Evolutionary conservation across 495 filamentous ascomycete species (phyloP).

Genomic region (Xylaria palmicola): DNA sequence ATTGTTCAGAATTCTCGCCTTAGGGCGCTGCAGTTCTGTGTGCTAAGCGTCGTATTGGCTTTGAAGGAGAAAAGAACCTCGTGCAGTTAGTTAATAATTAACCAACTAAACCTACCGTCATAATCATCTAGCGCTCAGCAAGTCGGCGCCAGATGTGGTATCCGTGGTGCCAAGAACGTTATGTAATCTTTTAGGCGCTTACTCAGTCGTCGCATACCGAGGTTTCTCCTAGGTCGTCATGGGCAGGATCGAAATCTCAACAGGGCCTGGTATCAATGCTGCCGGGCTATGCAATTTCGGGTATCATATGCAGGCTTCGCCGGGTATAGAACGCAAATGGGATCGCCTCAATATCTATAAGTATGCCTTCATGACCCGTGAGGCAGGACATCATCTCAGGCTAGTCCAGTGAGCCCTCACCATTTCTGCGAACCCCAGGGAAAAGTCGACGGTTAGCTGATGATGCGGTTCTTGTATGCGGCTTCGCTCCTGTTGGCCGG

Average conservation of each 20-base stretch:
- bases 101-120: no score
- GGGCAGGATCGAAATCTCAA: neutral
- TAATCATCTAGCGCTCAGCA: no score
- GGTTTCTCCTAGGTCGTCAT: neutral
- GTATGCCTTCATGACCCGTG: neutral
- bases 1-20: neutral
- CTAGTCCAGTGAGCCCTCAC: neutral
- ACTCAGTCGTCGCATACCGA: neutral
- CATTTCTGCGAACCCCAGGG: neutral
- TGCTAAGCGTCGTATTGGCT: no score
- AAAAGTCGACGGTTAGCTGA: neutral
- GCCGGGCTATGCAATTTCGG: neutral
- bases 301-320: neutral
- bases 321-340: neutral
- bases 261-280: neutral
- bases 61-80: no score
- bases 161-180: neutral
- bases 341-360: neutral
- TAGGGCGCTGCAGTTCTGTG: no score
- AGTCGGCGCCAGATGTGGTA: neutral
- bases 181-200: neutral
- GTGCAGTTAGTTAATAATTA: no score
- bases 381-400: neutral
- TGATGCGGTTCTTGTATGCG: constrained; percentile 1
- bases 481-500: constrained; percentile 9